A percentile compares a stretch with the other conserved stretches of the same genome.
Conservation (phyloP, 2,329 filamentous ascomycete genomes). For the Ciborinia camelliae region DNA sequence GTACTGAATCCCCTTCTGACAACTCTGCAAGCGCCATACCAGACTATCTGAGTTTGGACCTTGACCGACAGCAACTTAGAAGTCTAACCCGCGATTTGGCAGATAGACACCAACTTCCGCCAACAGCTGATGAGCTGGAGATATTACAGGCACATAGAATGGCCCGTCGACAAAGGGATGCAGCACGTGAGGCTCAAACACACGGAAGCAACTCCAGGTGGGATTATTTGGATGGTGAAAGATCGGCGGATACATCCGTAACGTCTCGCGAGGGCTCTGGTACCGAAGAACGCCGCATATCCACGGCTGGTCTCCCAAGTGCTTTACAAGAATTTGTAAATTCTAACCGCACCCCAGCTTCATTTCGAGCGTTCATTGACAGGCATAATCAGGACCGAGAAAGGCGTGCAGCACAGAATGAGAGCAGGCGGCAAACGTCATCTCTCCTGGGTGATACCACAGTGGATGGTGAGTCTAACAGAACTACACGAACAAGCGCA, state of each 20-base stretch:
- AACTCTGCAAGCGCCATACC: slow-evolving; percentile 31
- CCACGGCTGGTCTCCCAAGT: slow-evolving; percentile 29
- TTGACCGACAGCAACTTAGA: slow-evolving; percentile 33
- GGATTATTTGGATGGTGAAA: slow-evolving; percentile 23
- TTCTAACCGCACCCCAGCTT: slow-evolving; percentile 33
- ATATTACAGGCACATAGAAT: slow-evolving; percentile 56
- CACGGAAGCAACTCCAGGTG: slow-evolving; percentile 25
- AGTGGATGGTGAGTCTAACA: slow-evolving; percentile 23
- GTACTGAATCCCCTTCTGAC: slow-evolving; percentile 27
- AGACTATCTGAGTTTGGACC: slow-evolving; percentile 33
- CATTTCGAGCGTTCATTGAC: slow-evolving; percentile 37
- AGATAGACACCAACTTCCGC: slow-evolving; percentile 49
- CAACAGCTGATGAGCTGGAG: slow-evolving; percentile 52
- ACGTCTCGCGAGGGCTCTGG: slow-evolving; percentile 19
- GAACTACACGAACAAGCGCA: slow-evolving; percentile 22
- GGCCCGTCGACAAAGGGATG: slow-evolving; percentile 46
- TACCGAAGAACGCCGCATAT: slow-evolving; percentile 26
- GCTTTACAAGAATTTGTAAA: slow-evolving; percentile 36
- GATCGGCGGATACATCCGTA: slow-evolving; percentile 17
- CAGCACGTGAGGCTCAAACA: slow-evolving; percentile 27
- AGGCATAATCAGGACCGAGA: slow-evolving; percentile 38
- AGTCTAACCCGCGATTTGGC: slow-evolving; percentile 33
- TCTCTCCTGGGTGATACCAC: slow-evolving; percentile 31
- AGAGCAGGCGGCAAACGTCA: slow-evolving; percentile 31
- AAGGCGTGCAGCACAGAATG: slow-evolving; percentile 28